A percentile compares a stretch with the other conserved stretches of the same genome.
These are phyloP conservation scores for Fusarium nygamai DNA, from an alignment of 2,329 filamentous ascomycete species.

Conservation along the genomic window DNA sequence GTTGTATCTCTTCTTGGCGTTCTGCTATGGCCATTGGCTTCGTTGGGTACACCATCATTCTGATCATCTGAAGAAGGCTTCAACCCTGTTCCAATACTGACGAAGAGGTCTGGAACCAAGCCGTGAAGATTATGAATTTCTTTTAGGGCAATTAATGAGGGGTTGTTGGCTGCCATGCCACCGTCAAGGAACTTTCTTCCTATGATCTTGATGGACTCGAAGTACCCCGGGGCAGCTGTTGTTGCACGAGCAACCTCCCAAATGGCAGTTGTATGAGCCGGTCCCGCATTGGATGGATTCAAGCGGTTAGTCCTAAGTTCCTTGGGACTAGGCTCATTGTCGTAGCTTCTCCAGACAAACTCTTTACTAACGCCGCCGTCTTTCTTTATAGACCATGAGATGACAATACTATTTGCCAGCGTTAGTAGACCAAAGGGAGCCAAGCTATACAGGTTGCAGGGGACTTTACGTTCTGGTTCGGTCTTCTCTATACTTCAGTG, in stretches of 20 bases:
- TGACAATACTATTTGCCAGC: background rate
- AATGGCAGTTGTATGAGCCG: rapidly evolving
- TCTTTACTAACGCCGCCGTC: background rate
- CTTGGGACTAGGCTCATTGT: background rate
- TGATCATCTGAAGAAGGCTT: rapidly evolving
- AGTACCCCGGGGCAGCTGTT: background rate
- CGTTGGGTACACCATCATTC: rapidly evolving
- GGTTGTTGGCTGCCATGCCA: slow-evolving; percentile 9
- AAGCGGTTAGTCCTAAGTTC: background rate
- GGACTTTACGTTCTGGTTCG: background rate
- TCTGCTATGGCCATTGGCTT: background rate
- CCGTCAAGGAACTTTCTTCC: background rate
- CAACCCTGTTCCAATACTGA: slow-evolving; percentile 12
- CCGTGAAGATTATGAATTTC: background rate
- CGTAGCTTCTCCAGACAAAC: background rate
- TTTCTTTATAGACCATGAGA: background rate
- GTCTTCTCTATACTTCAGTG: background rate
- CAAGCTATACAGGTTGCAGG: too few species aligned
- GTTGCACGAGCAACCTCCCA: slow-evolving; percentile 12
- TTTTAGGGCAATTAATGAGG: rapidly evolving
- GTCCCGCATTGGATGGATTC: background rate
- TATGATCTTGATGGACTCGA: background rate
- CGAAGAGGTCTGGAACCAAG: background rate
- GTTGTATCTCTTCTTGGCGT: too few species aligned
- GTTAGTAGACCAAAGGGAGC: too few species aligned